A percentile compares a stretch with the other conserved stretches of the same genome.
Conservation (phyloP, 2,329 filamentous ascomycete genomes). For the Colletotrichum karsti region DNA sequence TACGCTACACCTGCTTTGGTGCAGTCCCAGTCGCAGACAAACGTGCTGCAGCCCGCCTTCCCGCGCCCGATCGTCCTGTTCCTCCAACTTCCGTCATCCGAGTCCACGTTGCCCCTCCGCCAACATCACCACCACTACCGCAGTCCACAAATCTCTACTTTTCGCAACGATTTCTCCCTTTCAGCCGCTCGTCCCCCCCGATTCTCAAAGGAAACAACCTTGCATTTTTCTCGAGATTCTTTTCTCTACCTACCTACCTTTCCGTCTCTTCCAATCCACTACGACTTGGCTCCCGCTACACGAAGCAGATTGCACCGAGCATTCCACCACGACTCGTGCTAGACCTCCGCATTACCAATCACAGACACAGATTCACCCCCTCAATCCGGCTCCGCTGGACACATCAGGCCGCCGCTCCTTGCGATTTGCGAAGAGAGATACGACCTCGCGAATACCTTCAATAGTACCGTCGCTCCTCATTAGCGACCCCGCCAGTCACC, state of each 20-base stretch:
- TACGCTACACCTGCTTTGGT: slow-evolving; percentile 6
- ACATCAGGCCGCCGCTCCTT: slow-evolving; percentile 8
- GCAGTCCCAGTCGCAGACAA: slow-evolving; percentile 7
- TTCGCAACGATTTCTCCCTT: slow-evolving; percentile 22
- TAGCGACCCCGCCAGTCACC: slow-evolving; percentile 28
- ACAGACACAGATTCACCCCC: slow-evolving; percentile 1
- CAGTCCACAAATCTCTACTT: slow-evolving; percentile 22
- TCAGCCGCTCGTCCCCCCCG: slow-evolving; percentile 4
- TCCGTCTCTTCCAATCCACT: background rate
- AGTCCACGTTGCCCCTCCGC: slow-evolving; percentile 28
- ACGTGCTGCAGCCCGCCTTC: slow-evolving; percentile 13
- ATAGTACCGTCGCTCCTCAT: background rate
- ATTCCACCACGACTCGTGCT: slow-evolving; percentile 13
- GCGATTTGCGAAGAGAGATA: background rate
- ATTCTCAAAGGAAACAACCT: slow-evolving; percentile 12
- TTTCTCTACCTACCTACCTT: background rate
- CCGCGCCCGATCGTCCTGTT: slow-evolving; percentile 23
- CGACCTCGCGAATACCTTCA: background rate
- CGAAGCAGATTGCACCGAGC: slow-evolving; percentile 3
- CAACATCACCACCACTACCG: slow-evolving; percentile 15
- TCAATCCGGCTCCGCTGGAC: slow-evolving; percentile 3
- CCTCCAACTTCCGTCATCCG: slow-evolving; percentile 28
- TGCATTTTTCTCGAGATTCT: background rate
- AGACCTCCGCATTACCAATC: slow-evolving; percentile 23
- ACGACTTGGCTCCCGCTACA: background rate